Percentiles rank a stretch among this genome's conserved stretches.
phyloP scores from a whole-genome alignment of 1,284 basidiomycete genomes.

The Ustilago crameri region DNA sequence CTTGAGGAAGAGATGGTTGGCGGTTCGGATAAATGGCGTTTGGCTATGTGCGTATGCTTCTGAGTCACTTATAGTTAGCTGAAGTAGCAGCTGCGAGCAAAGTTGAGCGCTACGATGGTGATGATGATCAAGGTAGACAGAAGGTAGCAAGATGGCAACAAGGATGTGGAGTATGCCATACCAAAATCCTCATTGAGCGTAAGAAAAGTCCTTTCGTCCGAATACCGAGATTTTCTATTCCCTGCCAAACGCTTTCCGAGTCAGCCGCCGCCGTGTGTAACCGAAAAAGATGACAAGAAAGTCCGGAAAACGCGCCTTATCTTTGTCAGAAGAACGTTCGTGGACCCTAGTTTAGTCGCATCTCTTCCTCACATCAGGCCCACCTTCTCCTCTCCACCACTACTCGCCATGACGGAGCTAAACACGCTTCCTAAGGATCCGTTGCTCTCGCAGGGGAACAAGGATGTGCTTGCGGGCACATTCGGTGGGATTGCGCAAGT shows the following conservation, averaged over 20 bases:
- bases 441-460: conserved; percentile 42
- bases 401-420: conserved; percentile 30
- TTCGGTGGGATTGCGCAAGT: conserved; percentile 89
- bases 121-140: too few relatives aligned
- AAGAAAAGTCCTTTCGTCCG: conserved; percentile 4
- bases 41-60: too few relatives aligned
- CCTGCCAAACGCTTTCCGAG: background rate
- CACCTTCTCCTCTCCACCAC: background rate
- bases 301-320: background rate
- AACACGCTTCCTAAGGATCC: conserved; percentile 32
- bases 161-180: background rate
- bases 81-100: too few relatives aligned
- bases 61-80: too few relatives aligned
- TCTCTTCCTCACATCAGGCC: background rate
- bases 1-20: too few relatives aligned
- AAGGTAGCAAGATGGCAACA: too few relatives aligned
- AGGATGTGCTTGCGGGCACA: conserved; percentile 68
- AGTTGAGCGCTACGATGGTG: too few relatives aligned
- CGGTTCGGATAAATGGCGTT: too few relatives aligned
- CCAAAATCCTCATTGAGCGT: background rate
- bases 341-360: conserved; percentile 4
- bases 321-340: background rate
- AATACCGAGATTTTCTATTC: background rate
- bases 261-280: background rate
- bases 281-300: background rate